Evolutionary conservation across 495 filamentous ascomycete species (phyloP).

Genomic region (Xylaria nigripes): DNA sequence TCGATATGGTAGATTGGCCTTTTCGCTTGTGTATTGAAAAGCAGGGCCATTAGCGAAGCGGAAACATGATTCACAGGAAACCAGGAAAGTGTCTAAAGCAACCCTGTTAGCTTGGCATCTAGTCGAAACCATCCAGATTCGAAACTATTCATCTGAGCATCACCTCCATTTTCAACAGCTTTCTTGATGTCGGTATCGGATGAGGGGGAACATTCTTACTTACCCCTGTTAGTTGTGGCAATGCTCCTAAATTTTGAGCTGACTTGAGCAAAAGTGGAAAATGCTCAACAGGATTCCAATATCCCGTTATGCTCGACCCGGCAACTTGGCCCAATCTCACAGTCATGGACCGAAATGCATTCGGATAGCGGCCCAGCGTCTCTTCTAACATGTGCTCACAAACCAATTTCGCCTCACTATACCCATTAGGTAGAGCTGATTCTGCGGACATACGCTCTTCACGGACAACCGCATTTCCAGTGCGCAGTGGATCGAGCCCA

Average conservation of each 20-base stretch:
- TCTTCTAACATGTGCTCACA: constrained; percentile 5
- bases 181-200: too few species aligned
- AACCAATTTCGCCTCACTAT: not conserved
- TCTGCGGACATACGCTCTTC: not conserved
- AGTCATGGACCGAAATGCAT: constrained; percentile 30
- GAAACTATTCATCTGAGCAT: too few species aligned
- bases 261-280: constrained; percentile 40
- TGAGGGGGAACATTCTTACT: too few species aligned
- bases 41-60: constrained; percentile 9
- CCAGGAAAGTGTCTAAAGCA: constrained; percentile 36
- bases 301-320: constrained; percentile 34
- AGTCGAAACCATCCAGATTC: too few species aligned
- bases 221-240: too few species aligned
- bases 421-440: not conserved
- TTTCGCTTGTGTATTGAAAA: not conserved
- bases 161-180: too few species aligned
- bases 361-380: constrained; percentile 15
- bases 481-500: constrained; percentile 26
- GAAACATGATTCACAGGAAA: constrained; percentile 34
- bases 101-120: too few species aligned
- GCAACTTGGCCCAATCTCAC: constrained; percentile 38
- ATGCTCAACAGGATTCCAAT: constrained; percentile 41
- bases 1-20: constrained; percentile 48
- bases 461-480: constrained; percentile 2
- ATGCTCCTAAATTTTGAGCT: constrained; percentile 29